Evolutionary conservation across 768 basidiomycete genomes (phyloP).

Genomic region (Lactarius psammicola): DNA sequence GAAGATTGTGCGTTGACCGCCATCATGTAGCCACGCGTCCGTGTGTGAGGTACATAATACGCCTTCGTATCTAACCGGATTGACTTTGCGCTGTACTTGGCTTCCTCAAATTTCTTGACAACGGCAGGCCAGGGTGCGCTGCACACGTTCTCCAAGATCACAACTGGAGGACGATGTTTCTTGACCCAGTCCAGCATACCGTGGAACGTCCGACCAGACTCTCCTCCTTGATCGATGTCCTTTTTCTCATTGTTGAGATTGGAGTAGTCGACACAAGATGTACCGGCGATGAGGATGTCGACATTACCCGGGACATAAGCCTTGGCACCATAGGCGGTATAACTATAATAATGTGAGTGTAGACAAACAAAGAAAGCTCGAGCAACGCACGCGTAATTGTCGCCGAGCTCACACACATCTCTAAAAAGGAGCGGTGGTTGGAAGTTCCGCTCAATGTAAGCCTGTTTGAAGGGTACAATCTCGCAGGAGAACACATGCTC

Average conservation of each 20-base stretch:
- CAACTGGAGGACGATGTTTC: constrained; percentile 83
- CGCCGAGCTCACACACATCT: constrained; percentile 88
- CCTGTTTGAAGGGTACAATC: constrained; percentile 96
- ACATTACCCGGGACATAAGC: constrained; percentile 87
- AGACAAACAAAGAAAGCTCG: constrained; percentile 11
- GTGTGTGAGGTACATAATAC: constrained; percentile 93
- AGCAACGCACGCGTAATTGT: constrained; percentile 63
- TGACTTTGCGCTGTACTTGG: constrained; percentile 70
- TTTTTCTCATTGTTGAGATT: constrained; percentile 92
- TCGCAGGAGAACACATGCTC: constrained; percentile 97
- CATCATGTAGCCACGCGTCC: constrained; percentile 84
- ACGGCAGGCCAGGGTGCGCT: constrained; percentile 84
- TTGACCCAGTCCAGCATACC: constrained; percentile 95
- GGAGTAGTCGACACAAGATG: constrained; percentile 97
- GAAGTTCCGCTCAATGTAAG: constrained; percentile 96
- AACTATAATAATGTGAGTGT: constrained; percentile 43
- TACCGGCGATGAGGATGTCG: constrained; percentile 89
- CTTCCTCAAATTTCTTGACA: constrained; percentile 68
- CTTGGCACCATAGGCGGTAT: constrained; percentile 88
- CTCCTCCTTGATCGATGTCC: constrained; percentile 83
- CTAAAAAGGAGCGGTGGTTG: constrained; percentile 89
- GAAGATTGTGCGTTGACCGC: constrained; percentile 68
- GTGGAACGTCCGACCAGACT: constrained; percentile 89
- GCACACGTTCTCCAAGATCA: constrained; percentile 93
- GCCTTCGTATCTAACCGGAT: constrained; percentile 79